phyloP scores from a whole-genome alignment of 257 asterid species.

The Solanum rostratum region DNA sequence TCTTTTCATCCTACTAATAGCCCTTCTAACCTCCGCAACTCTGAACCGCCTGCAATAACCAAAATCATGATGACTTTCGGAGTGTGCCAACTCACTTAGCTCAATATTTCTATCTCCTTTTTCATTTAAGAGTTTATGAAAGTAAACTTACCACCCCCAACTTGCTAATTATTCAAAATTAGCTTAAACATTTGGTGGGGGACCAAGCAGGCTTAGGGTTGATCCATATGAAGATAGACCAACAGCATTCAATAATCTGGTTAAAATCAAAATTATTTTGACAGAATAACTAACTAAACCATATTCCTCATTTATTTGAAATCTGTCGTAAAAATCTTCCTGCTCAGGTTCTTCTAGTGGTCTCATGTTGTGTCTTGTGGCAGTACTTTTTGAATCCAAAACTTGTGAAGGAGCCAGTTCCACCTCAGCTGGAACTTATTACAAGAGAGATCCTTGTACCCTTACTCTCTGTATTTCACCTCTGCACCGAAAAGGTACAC shows the following conservation, averaged over 20 bases:
- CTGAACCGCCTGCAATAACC: too few species aligned
- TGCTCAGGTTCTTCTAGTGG: background rate
- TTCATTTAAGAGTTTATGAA: too few species aligned
- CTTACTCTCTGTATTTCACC: conserved; percentile 24
- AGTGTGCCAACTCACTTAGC: too few species aligned
- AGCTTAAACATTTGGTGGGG: background rate
- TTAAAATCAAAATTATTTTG: background rate
- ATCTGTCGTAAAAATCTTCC: background rate
- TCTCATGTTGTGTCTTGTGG: background rate
- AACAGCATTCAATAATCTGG: background rate
- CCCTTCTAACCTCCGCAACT: too few species aligned
- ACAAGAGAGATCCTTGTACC: conserved; percentile 31
- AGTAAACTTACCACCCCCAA: too few species aligned
- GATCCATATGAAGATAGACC: background rate
- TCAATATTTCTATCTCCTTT: too few species aligned
- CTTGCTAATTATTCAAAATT: background rate
- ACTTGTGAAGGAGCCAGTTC: conserved; percentile 36
- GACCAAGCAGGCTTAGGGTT: background rate
- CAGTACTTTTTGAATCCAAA: conserved; percentile 34
- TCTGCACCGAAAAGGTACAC: conserved; percentile 16
- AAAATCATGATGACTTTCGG: too few species aligned
- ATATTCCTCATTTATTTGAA: background rate
- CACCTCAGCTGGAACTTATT: conserved; percentile 31
- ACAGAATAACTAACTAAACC: background rate
- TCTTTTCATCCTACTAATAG: too few species aligned